These are phyloP conservation scores for Purshia tridentata DNA, from an alignment of 306 rosid species.

Conservation along the genomic window DNA sequence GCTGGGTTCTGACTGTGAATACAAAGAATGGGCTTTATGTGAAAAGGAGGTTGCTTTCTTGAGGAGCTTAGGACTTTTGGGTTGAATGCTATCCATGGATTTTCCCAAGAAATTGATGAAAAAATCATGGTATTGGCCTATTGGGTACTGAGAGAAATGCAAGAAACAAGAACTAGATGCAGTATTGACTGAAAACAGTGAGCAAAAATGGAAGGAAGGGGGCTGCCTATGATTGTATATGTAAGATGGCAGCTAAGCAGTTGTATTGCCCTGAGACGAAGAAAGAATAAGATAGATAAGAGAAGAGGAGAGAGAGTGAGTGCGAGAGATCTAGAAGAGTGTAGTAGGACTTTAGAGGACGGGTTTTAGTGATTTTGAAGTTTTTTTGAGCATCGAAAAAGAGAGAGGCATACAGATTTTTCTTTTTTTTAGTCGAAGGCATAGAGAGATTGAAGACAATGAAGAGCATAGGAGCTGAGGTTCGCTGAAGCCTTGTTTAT, in stretches of 20 bases:
- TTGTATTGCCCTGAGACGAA: conserved; percentile 3
- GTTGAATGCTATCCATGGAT: conserved; percentile 24
- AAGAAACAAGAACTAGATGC: background rate
- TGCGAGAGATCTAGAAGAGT: conserved; percentile 68
- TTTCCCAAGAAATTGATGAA: conserved; percentile 28
- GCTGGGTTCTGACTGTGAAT: conserved; percentile 31
- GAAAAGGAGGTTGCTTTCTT: conserved; percentile 10
- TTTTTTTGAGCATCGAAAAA: background rate
- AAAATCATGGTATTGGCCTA: conserved; percentile 43
- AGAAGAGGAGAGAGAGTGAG: background rate
- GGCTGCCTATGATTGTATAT: too few relatives aligned
- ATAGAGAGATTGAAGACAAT: background rate
- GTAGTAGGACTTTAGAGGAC: background rate
- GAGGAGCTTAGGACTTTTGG: conserved; percentile 23
- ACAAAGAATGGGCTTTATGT: conserved; percentile 26
- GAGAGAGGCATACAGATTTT: too few relatives aligned
- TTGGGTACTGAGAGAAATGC: background rate
- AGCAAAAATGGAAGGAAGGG: background rate
- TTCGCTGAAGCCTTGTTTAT: background rate
- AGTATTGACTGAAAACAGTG: background rate
- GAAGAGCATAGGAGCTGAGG: conserved; percentile 21
- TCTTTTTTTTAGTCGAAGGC: too few relatives aligned
- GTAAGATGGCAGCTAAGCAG: too few relatives aligned
- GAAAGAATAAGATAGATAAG: conserved; percentile 10
- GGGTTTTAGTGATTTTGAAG: conserved; percentile 1